Evolutionary conservation across 306 rosid genomes (phyloP).

Genomic region (Medicago truncatula): DNA sequence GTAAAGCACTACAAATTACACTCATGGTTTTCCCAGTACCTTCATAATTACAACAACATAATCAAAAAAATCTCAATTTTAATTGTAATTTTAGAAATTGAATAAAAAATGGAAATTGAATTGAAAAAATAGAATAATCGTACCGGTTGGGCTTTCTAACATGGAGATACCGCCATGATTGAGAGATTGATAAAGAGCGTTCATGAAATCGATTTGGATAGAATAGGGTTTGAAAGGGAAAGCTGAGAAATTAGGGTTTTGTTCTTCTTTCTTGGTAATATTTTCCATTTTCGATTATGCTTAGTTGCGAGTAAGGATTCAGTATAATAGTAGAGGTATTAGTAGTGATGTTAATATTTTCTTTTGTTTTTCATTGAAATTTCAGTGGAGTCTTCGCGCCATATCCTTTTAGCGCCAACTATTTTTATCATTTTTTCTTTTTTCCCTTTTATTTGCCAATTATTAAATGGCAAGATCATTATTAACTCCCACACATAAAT

Average conservation of each 20-base stretch:
- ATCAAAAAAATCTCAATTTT: not conserved
- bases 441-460: too few relatives aligned
- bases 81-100: not conserved
- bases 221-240: constrained; percentile 85
- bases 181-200: constrained; percentile 72
- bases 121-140: not conserved
- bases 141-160: constrained; percentile 95
- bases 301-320: not conserved
- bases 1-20: constrained; percentile 89
- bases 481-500: too few relatives aligned
- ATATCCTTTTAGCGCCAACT: too few relatives aligned
- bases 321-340: not conserved
- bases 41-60: constrained; percentile 34
- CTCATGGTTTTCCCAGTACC: constrained; percentile 97
- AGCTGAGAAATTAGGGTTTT: constrained; percentile 57
- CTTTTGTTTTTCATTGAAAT: not conserved
- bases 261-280: constrained; percentile 43
- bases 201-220: constrained; percentile 91
- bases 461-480: too few relatives aligned
- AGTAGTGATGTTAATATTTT: not conserved
- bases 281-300: constrained; percentile 31
- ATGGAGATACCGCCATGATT: constrained; percentile 81
- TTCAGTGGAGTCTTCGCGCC: constrained; percentile 9
- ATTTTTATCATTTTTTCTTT: not conserved
- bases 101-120: not conserved